Percentiles rank a stretch among this genome's conserved stretches.
Conservation (phyloP, 257 asterid genomes). For the Lantana camara region DNA sequence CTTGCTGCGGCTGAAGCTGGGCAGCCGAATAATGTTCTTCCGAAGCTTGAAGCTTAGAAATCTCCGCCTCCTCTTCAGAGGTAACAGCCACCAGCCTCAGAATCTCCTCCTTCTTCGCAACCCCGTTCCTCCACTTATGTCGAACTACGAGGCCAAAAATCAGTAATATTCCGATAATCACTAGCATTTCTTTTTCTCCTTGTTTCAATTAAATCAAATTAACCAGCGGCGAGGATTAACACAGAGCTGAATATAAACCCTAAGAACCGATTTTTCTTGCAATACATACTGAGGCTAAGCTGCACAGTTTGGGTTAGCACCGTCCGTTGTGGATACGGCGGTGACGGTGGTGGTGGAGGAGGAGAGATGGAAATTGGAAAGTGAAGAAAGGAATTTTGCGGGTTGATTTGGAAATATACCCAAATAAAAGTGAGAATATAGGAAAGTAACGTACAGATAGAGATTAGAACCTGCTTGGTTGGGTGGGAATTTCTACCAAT, state of each 20-base stretch:
- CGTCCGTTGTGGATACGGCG: neutral
- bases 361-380: conserved; percentile 38
- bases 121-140: conserved; percentile 56
- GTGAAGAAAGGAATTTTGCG: conserved; percentile 30
- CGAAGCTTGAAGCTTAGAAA: conserved; percentile 40
- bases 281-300: conserved; percentile 49
- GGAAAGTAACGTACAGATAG: conserved; percentile 45
- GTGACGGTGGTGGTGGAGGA: conserved; percentile 21
- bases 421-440: conserved; percentile 29
- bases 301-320: conserved; percentile 3
- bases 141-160: conserved; percentile 48
- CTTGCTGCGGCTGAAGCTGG: conserved; percentile 34
- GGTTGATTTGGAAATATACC: conserved; percentile 31
- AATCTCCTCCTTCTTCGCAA: conserved; percentile 56
- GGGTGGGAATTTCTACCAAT: conserved; percentile 29
- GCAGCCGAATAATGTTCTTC: conserved; percentile 36
- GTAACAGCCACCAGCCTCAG: conserved; percentile 48
- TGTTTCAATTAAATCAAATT: conserved; percentile 28
- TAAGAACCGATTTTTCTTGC: conserved; percentile 39
- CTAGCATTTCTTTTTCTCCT: conserved; percentile 41
- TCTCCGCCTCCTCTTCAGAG: conserved; percentile 44
- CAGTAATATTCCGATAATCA: conserved; percentile 45
- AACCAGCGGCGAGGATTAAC: conserved; percentile 52
- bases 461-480: conserved; percentile 46
- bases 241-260: conserved; percentile 47